A percentile compares a stretch with the other conserved stretches of the same genome.
These are phyloP conservation scores for Paramecium sexaurelia DNA, from an alignment of 73 alveolate species.

Conservation along the genomic window DNA sequence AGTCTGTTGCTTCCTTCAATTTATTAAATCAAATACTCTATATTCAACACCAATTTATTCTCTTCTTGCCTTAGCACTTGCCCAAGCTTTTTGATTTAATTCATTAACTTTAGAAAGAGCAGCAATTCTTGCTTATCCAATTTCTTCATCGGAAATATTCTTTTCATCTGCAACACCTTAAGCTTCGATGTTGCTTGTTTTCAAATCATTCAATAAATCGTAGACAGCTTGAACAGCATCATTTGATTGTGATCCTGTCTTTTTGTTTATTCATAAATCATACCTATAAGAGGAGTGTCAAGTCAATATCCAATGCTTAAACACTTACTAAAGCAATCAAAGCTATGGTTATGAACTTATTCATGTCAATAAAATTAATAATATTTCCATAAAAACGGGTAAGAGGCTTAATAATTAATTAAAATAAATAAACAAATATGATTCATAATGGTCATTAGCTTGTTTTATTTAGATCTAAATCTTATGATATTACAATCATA, in stretches of 20 bases:
- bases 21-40: slow-evolving; percentile 8
- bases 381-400: slow-evolving; percentile 42
- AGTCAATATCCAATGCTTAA: slow-evolving; percentile 10
- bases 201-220: slow-evolving; percentile 49
- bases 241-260: slow-evolving; percentile 53
- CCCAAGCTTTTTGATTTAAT: slow-evolving; percentile 55
- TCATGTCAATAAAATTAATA: slow-evolving; percentile 16
- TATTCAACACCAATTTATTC: slow-evolving; percentile 49
- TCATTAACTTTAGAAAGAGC: slow-evolving; percentile 58
- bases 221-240: slow-evolving; percentile 55
- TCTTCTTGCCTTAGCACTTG: slow-evolving; percentile 44
- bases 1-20: slow-evolving; percentile 44
- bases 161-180: slow-evolving; percentile 43
- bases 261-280: neutral
- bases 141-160: slow-evolving; percentile 50
- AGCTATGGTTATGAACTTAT: slow-evolving; percentile 28
- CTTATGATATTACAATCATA: neutral
- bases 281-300: neutral
- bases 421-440: neutral
- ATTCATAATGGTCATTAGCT: neutral
- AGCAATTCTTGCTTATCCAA: slow-evolving; percentile 40
- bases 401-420: neutral
- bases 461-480: neutral
- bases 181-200: slow-evolving; percentile 55
- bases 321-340: slow-evolving; percentile 19